phyloP scores from a whole-genome alignment of 164 flowering plant species.

The Aristolochia californica region DNA sequence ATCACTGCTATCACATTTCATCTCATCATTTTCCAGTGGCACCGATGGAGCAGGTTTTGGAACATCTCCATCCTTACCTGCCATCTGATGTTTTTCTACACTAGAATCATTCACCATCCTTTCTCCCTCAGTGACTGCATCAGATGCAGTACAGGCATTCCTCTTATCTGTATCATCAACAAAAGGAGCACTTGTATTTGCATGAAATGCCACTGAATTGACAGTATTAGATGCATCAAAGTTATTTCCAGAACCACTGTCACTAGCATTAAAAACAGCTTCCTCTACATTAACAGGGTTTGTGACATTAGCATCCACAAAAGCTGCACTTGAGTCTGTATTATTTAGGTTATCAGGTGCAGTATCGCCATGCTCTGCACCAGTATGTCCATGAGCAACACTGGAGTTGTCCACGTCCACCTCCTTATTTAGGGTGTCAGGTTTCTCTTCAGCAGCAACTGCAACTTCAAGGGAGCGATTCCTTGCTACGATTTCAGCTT shows the following conservation, averaged over 20 bases:
- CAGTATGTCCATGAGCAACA: constrained; percentile 7
- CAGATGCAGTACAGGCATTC: not conserved
- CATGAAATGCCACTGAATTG: not conserved
- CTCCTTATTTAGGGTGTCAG: constrained; percentile 1
- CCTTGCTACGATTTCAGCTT: constrained; percentile 45
- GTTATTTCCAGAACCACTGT: not conserved
- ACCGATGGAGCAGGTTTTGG: too few relatives aligned
- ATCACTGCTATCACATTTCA: too few relatives aligned
- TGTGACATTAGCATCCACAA: constrained; percentile 10
- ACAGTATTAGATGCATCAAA: not conserved
- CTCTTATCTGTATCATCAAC: not conserved
- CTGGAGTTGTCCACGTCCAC: constrained; percentile 4
- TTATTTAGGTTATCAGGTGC: constrained; percentile 4
- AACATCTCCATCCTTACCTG: too few relatives aligned
- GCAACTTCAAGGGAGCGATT: constrained; percentile 8
- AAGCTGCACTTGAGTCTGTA: constrained; percentile 2
- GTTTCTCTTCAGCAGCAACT: not conserved
- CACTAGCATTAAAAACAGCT: not conserved
- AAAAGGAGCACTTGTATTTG: not conserved
- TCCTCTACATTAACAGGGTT: not conserved
- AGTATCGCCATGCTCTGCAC: constrained; percentile 5
- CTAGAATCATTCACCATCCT: not conserved
- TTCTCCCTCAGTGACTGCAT: not conserved
- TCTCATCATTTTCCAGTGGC: too few relatives aligned
- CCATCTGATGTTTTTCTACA: not conserved